phyloP scores from a whole-genome alignment of 208 protist genomes.

The Trypanosoma lewisi region DNA sequence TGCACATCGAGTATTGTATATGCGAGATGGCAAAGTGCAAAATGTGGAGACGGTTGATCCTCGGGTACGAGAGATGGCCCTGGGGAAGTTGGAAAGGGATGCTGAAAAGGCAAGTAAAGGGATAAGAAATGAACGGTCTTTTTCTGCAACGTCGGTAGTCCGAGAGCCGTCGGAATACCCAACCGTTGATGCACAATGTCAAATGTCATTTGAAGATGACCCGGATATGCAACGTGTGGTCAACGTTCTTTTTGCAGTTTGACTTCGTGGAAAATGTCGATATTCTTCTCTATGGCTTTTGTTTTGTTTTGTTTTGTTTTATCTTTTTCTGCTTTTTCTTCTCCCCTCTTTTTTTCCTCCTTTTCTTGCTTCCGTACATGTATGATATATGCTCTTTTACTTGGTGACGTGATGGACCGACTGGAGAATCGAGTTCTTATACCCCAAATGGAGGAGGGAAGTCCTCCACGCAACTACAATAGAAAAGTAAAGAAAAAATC shows the following conservation, averaged over 20 bases:
- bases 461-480: too few species aligned
- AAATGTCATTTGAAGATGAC: constrained; percentile 59
- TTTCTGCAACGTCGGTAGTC: constrained; percentile 22
- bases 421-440: background rate
- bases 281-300: constrained; percentile 1
- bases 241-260: constrained; percentile 46
- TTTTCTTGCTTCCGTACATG: background rate
- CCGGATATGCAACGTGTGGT: constrained; percentile 63
- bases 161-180: constrained; percentile 53
- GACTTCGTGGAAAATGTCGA: background rate
- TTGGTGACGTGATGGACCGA: background rate
- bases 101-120: constrained; percentile 12
- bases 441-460: too few species aligned
- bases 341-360: constrained; percentile 3
- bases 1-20: constrained; percentile 91
- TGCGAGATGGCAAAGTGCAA: constrained; percentile 94
- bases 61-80: constrained; percentile 42
- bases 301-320: constrained; percentile 4
- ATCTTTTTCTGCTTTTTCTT: background rate
- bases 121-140: constrained; percentile 15
- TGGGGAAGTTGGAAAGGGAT: constrained; percentile 33
- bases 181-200: constrained; percentile 52
- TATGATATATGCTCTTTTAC: background rate
- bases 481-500: too few species aligned
- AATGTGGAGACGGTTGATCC: constrained; percentile 50